phyloP scores from a whole-genome alignment of 1,284 basidiomycete species.

The Papiliotrema laurentii region DNA sequence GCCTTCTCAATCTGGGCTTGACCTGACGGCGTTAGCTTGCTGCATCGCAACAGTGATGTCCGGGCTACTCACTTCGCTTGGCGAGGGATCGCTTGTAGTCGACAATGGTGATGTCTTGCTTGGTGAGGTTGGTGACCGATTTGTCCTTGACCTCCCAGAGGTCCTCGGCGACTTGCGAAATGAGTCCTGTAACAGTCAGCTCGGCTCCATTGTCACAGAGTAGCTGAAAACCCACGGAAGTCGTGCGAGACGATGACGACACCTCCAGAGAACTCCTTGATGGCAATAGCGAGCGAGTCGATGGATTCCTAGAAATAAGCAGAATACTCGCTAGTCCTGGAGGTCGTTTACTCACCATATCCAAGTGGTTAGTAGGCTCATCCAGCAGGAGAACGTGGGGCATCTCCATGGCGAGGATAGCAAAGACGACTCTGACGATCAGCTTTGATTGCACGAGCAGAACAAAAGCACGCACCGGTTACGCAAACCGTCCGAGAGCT shows the following conservation, averaged over 20 bases:
- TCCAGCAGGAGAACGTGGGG: conserved; percentile 81
- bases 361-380: conserved; percentile 57
- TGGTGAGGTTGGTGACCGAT: conserved; percentile 89
- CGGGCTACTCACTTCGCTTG: conserved; percentile 44
- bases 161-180: conserved; percentile 92
- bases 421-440: conserved; percentile 52
- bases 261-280: conserved; percentile 95
- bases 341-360: conserved; percentile 40
- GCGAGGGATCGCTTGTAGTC: conserved; percentile 72
- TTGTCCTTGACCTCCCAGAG: conserved; percentile 97
- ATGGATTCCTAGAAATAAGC: conserved; percentile 63
- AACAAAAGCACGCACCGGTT: conserved; percentile 62
- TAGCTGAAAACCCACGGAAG: conserved; percentile 64
- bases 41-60: neutral
- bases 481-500: conserved; percentile 90
- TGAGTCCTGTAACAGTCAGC: conserved; percentile 58
- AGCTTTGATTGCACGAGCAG: neutral
- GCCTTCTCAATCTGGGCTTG: conserved; percentile 76
- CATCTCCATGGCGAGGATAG: conserved; percentile 75
- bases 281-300: conserved; percentile 87
- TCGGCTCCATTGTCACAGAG: neutral
- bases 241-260: conserved; percentile 98
- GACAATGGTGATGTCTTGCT: conserved; percentile 77
- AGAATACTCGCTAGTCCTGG: neutral
- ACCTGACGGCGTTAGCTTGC: conserved; percentile 20